phyloP scores from a whole-genome alignment of 805 yeast genomes.

The Candida lessepsii region DNA sequence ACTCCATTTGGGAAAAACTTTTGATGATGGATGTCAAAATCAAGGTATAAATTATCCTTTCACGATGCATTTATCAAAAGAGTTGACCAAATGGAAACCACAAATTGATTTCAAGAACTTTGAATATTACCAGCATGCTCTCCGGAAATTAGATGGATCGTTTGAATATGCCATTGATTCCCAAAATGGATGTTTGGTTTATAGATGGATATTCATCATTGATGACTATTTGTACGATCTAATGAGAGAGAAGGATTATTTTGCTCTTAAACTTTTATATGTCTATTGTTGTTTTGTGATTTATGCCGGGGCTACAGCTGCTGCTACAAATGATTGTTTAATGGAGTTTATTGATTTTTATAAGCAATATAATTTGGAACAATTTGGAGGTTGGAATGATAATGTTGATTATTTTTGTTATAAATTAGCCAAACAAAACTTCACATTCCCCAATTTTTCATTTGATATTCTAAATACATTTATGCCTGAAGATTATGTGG shows the following conservation, averaged over 20 bases:
- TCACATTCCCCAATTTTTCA: not conserved
- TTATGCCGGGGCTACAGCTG: conserved; percentile 20
- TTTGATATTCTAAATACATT: not conserved
- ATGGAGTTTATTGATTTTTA: conserved; percentile 21
- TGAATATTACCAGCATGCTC: not conserved
- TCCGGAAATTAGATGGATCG: conserved; percentile 2
- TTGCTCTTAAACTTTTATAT: conserved; percentile 25
- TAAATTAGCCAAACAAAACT: conserved; percentile 2
- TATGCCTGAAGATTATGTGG: not conserved
- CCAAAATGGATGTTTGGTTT: conserved; percentile 25
- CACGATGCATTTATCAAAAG: conserved; percentile 6
- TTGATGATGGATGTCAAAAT: not conserved
- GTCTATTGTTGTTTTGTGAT: conserved; percentile 20
- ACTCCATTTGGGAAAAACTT: not conserved
- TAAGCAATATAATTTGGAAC: conserved; percentile 12
- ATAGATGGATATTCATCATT: conserved; percentile 25
- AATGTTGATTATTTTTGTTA: conserved; percentile 11
- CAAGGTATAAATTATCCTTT: not conserved
- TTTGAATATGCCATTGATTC: conserved; percentile 14
- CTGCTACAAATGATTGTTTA: conserved; percentile 20
- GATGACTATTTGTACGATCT: conserved; percentile 16
- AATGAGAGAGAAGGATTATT: conserved; percentile 19
- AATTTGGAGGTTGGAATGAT: conserved; percentile 16
- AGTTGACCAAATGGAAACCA: conserved; percentile 17
- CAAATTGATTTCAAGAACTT: not conserved